Percentiles rank a stretch among this genome's conserved stretches.
Conservation (phyloP, 2,329 filamentous ascomycete genomes). For the Byssothecium circinans region DNA sequence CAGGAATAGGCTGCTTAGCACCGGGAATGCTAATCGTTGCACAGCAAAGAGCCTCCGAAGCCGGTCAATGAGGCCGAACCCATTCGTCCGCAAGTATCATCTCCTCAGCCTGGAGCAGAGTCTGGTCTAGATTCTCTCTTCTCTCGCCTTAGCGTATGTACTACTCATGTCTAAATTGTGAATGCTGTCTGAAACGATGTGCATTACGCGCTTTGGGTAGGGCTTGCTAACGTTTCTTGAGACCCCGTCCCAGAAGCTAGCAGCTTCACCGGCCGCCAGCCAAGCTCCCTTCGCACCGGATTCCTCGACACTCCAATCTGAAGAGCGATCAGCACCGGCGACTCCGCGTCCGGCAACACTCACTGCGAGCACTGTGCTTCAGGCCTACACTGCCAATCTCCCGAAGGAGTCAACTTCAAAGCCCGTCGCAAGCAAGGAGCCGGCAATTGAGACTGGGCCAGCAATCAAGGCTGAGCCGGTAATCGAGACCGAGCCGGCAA, state of each 20-base stretch:
- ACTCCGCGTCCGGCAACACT: background rate
- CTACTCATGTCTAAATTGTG: no score
- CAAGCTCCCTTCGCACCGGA: background rate
- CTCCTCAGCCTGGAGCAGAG: no score
- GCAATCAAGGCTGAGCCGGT: background rate
- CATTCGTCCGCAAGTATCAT: background rate
- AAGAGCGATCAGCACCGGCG: background rate
- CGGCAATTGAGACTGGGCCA: background rate
- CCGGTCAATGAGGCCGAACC: constrained; percentile 4
- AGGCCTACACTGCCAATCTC: no score
- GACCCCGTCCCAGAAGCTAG: background rate
- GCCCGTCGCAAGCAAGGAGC: no score
- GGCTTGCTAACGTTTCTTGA: constrained; percentile 3
- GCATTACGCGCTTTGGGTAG: background rate
- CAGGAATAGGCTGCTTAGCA: no score
- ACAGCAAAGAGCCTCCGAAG: background rate
- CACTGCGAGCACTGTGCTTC: no score
- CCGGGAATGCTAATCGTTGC: background rate
- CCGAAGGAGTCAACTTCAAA: background rate
- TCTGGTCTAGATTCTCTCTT: no score
- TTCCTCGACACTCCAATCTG: background rate
- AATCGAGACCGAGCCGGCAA: background rate
- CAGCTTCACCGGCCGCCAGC: background rate
- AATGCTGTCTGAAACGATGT: no score
- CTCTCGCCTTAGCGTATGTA: no score